Evolutionary conservation across 805 yeast genomes (phyloP).

Genomic region (Schwanniomyces sp.): DNA sequence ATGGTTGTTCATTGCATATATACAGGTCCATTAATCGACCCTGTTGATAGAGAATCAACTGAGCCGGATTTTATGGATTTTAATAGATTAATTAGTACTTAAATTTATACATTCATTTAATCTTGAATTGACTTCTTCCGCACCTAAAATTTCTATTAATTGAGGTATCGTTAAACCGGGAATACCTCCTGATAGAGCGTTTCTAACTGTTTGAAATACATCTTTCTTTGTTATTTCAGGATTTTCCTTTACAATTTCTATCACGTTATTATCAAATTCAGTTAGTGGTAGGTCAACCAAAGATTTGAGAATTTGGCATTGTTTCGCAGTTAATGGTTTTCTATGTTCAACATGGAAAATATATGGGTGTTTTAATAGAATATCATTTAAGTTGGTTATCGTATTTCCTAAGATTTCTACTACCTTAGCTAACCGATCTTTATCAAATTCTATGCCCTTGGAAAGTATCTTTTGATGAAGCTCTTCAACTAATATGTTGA

Average conservation of each 20-base stretch:
- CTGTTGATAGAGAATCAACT: constrained; percentile 9
- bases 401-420: constrained; percentile 48
- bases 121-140: constrained; percentile 29
- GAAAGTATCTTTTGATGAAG: constrained; percentile 18
- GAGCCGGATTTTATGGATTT: constrained; percentile 34
- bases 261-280: constrained; percentile 12
- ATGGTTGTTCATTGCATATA: constrained; percentile 85
- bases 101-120: constrained; percentile 12
- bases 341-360: constrained; percentile 43
- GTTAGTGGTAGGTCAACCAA: constrained; percentile 11
- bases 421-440: constrained; percentile 29
- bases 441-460: constrained; percentile 10
- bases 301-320: constrained; percentile 12
- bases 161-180: constrained; percentile 70
- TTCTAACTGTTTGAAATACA: constrained; percentile 60
- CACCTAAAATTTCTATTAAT: constrained; percentile 56
- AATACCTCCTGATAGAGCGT: constrained; percentile 65
- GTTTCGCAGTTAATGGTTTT: constrained; percentile 11
- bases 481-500: constrained; percentile 36
- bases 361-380: constrained; percentile 47
- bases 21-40: constrained; percentile 35
- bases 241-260: not conserved
- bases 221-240: constrained; percentile 30
- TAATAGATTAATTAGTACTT: constrained; percentile 11
- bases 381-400: constrained; percentile 54